phyloP scores from a whole-genome alignment of 768 basidiomycete species.

The Lactarius psammicola region DNA sequence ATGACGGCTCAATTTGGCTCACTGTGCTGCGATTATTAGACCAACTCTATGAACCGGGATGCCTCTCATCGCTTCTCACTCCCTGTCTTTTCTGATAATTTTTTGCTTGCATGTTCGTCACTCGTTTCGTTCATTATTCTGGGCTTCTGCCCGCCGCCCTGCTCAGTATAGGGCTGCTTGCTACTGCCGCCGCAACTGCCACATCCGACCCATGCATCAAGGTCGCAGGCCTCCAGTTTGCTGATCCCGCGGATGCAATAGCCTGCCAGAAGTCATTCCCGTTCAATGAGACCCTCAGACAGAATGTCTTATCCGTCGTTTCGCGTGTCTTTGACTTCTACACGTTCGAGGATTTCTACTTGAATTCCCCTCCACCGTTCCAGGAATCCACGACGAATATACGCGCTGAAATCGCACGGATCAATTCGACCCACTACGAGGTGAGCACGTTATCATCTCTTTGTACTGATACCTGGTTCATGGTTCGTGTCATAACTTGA shows the following conservation, averaged over 20 bases:
- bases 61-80: background rate
- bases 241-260: conserved; percentile 51
- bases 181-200: background rate
- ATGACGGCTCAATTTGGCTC: background rate
- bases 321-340: conserved; percentile 40
- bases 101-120: background rate
- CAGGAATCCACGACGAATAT: conserved; percentile 54
- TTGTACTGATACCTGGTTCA: background rate
- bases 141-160: background rate
- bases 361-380: conserved; percentile 40
- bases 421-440: conserved; percentile 48
- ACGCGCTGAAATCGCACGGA: conserved; percentile 45
- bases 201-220: conserved; percentile 37
- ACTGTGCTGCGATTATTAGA: background rate
- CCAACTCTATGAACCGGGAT: background rate
- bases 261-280: conserved; percentile 42
- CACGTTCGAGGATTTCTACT: conserved; percentile 42
- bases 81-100: background rate
- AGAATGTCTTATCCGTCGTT: conserved; percentile 40
- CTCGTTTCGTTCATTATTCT: background rate
- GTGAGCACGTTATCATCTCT: conserved; percentile 33
- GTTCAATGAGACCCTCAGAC: conserved; percentile 40
- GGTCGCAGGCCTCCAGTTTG: conserved; percentile 43
- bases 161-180: background rate
- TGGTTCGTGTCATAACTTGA: background rate